A percentile compares a stretch with the other conserved stretches of the same genome.
Conservation (phyloP, 805 yeast genomes). For the Pichia scutulata region DNA sequence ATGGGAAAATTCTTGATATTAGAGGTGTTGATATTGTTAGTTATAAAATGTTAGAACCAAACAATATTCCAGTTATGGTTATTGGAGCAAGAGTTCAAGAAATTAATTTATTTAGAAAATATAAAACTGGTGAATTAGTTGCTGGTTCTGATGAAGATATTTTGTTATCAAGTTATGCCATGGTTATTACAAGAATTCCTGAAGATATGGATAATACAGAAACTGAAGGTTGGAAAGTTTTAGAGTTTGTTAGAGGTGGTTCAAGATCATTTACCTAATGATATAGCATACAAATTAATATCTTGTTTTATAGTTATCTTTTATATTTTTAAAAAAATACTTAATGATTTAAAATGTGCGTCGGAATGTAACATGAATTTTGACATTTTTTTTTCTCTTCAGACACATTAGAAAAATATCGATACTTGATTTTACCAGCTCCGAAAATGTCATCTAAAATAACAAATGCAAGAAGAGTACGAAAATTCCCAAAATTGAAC, state of each 20-base stretch:
- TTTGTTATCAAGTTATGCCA: constrained; percentile 86
- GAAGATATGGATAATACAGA: constrained; percentile 84
- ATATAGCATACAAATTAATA: background rate
- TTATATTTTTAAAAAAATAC: background rate
- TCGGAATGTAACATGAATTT: background rate
- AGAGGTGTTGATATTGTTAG: constrained; percentile 91
- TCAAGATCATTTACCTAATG: constrained; percentile 66
- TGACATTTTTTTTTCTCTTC: background rate
- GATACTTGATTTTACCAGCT: too few species aligned
- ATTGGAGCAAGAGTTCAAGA: constrained; percentile 97
- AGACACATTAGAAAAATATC: too few species aligned
- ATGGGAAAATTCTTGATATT: constrained; percentile 85
- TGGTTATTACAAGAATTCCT: constrained; percentile 89
- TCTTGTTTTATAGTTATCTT: constrained; percentile 5
- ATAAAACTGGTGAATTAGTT: constrained; percentile 87
- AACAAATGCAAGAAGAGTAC: background rate
- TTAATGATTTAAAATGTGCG: background rate
- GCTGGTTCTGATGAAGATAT: constrained; percentile 96
- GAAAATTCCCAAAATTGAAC: background rate
- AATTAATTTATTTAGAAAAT: constrained; percentile 78
- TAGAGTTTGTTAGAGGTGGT: constrained; percentile 91
- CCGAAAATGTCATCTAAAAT: background rate
- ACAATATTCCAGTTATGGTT: constrained; percentile 86
- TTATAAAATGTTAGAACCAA: constrained; percentile 82
- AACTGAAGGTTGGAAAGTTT: constrained; percentile 95